Base-by-base conservation (phyloP, 2,329 filamentous ascomycete species). In the Diaporthe capsici region DNA sequence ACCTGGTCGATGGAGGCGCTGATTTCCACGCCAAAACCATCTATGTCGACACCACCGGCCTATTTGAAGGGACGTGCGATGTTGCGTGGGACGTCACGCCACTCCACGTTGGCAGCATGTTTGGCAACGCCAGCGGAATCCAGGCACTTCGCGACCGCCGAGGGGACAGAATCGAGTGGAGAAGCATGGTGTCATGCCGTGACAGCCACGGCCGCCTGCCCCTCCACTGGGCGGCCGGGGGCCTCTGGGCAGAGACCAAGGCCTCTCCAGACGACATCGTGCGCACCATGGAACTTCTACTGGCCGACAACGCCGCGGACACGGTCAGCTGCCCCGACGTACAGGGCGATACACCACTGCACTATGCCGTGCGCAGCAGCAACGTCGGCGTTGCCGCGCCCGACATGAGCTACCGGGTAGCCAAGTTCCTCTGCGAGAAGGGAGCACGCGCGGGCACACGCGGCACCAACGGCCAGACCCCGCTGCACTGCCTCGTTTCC, bases 381-480 rank as follows among this genome's bases (percentile, higher is more conserved):
- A 76, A 13, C 65, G 78, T 65, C 65, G 70, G 39, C 7, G 61
- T 73, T 6, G 51, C 13, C 9, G 39, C 47, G 3, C 15, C 65
- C 3, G 31, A 39, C 0, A 51, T 55, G 25, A 28, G 65, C 17
- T 55, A 25, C 51, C 65, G 9, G 22, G 71, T 81, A n/a, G 77
- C 75, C 22, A 74, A 77, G 39, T 49, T 81, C 4, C 75, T 81
- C 22, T 79, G 77, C 17, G 78, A 81, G 28, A 75, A 76, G 22
- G 80, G 80, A 20, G 80, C 80, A 31, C 73, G 78, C 31, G 60
- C 78, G n/a, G 72, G 77, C 68, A 53, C 76, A 13, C 60, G 58
- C 15, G 77, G 76, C 44, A 44, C 37, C 3, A 77, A 75, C 37
- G 79, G 78, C 6, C 77, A 75, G 22, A 79, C 77, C 15, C 79